Evolutionary conservation across 1,284 basidiomycete genomes (phyloP).

Genomic region (Flammula alnicola): DNA sequence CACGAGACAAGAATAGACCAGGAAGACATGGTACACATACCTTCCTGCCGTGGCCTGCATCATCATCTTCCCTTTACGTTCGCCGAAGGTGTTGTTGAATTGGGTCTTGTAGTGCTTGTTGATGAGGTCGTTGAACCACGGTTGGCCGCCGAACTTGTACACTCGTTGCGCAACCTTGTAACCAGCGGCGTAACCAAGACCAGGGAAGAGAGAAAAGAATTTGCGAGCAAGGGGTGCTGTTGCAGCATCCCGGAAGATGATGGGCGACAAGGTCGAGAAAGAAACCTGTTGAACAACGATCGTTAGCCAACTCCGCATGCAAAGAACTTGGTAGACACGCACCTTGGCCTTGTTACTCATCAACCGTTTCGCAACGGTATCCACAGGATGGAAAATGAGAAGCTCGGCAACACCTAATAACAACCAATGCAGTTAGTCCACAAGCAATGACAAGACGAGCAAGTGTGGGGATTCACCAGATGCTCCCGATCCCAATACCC

Average conservation of each 20-base stretch:
- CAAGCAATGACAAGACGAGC: background rate
- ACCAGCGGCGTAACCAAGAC: constrained; percentile 96
- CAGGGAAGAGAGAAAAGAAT: constrained; percentile 93
- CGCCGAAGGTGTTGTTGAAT: constrained; percentile 90
- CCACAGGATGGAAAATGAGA: constrained; percentile 89
- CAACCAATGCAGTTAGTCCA: constrained; percentile 8
- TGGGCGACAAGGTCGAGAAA: constrained; percentile 61
- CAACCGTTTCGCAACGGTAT: constrained; percentile 95
- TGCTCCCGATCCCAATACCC: constrained; percentile 90
- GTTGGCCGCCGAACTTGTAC: constrained; percentile 99
- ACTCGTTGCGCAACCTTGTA: constrained; percentile 95
- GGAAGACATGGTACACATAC: constrained; percentile 44
- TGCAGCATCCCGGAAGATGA: constrained; percentile 91
- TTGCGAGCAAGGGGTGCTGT: constrained; percentile 71
- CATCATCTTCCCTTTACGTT: constrained; percentile 94
- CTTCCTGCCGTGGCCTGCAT: constrained; percentile 95
- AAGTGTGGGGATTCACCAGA: constrained; percentile 62
- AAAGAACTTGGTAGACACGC: constrained; percentile 8
- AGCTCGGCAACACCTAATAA: constrained; percentile 89
- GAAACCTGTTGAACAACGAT: constrained; percentile 57
- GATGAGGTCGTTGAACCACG: constrained; percentile 95
- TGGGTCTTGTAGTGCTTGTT: constrained; percentile 73
- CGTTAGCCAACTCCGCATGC: background rate
- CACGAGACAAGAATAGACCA: background rate
- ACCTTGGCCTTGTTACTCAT: constrained; percentile 96